A percentile compares a stretch with the other conserved stretches of the same genome.
Evolutionary conservation across 371 early-diverging fungal genomes (phyloP).

Genomic region (Ecytonucleospora hepatopenaei): DNA sequence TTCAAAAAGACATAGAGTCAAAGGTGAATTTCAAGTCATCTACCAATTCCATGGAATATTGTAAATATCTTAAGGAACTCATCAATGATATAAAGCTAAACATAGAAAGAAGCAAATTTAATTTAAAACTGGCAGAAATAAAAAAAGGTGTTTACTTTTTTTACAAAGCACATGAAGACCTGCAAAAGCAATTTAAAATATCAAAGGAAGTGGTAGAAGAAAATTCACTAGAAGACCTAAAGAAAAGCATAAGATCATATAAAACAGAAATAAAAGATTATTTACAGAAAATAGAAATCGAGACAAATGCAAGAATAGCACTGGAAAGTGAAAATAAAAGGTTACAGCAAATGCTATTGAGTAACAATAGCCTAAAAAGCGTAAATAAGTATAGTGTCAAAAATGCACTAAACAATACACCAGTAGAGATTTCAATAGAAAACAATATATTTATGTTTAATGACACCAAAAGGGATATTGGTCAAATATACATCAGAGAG

Average conservation of each 20-base stretch:
- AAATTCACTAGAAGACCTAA: constrained; percentile 10
- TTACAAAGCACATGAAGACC: constrained; percentile 12
- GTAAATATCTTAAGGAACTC: no score
- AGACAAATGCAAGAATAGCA: constrained; percentile 21
- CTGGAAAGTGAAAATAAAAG: constrained; percentile 36
- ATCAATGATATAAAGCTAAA: no score
- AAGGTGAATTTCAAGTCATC: no score
- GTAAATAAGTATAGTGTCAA: background rate
- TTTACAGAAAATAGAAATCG: constrained; percentile 41
- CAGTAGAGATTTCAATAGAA: constrained; percentile 2
- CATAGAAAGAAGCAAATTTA: background rate
- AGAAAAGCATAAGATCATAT: constrained; percentile 36
- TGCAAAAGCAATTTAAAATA: no score
- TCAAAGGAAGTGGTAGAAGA: background rate
- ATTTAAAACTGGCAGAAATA: background rate
- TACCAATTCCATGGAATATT: no score
- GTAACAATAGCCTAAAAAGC: background rate
- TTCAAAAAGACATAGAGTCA: background rate
- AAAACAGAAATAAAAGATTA: constrained; percentile 44
- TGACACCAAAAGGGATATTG: constrained; percentile 1
- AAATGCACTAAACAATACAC: constrained; percentile 4
- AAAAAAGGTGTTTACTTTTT: constrained; percentile 10
- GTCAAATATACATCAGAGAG: constrained; percentile 30
- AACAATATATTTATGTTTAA: background rate
- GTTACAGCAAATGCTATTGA: constrained; percentile 16